Percentiles rank a stretch among this genome's conserved stretches.
phyloP scores from a whole-genome alignment of 306 rosid genomes.

The Pyrus communis region DNA sequence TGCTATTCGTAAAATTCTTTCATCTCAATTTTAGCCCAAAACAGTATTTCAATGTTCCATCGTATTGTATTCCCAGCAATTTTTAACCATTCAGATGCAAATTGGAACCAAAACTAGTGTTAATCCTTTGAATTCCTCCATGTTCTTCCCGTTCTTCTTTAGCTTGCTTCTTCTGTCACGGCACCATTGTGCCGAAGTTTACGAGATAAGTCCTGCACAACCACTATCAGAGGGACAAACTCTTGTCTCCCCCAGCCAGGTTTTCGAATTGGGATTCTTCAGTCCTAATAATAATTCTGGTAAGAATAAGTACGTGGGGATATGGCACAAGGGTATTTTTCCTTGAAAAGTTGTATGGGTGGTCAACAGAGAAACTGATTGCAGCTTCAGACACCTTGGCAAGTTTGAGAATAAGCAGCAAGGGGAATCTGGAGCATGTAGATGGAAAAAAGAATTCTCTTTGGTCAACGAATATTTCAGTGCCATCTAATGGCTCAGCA shows the following conservation, averaged over 20 bases:
- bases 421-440: conserved; percentile 29
- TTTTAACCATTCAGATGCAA: too few species aligned
- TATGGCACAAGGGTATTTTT: conserved; percentile 26
- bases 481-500: conserved; percentile 5
- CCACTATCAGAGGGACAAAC: neutral
- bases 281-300: neutral
- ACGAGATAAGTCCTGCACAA: neutral
- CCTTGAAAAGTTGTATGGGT: conserved; percentile 7
- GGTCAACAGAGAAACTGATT: conserved; percentile 11
- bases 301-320: conserved; percentile 14
- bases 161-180: neutral
- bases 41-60: too few species aligned
- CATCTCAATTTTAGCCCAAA: too few species aligned
- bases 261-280: neutral
- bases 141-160: neutral
- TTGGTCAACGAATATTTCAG: conserved; percentile 30
- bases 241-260: neutral
- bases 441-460: conserved; percentile 11
- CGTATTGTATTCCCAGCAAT: too few species aligned
- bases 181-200: neutral
- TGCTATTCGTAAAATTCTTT: too few species aligned
- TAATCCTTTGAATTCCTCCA: neutral
- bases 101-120: too few species aligned
- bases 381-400: conserved; percentile 15
- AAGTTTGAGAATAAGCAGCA: conserved; percentile 5